Percentiles rank a stretch among this genome's conserved stretches.
These are phyloP conservation scores for Prunus fruticosa DNA, from an alignment of 306 rosid species.

Conservation along the genomic window DNA sequence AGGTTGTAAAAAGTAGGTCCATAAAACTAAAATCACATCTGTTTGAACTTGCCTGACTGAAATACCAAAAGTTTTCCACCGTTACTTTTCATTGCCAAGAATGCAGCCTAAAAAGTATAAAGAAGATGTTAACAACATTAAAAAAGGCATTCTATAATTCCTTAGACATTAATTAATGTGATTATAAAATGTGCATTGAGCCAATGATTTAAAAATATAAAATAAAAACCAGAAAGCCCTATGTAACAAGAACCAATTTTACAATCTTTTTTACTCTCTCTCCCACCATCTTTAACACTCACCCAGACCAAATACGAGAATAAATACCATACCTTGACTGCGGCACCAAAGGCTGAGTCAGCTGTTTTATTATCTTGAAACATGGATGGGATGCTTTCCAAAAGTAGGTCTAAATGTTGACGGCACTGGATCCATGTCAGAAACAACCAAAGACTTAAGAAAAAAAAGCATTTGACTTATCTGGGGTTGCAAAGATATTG, in stretches of 20 bases:
- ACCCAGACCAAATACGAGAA: background rate
- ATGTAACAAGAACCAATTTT: background rate
- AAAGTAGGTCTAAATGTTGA: slow-evolving; percentile 83
- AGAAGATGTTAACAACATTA: slow-evolving; percentile 10
- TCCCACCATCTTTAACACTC: background rate
- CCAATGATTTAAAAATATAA: background rate
- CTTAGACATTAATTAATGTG: background rate
- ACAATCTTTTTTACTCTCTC: background rate
- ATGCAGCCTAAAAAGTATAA: slow-evolving; percentile 62
- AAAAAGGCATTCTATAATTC: background rate
- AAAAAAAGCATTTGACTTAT: background rate
- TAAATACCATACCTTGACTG: slow-evolving; percentile 61
- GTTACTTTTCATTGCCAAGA: slow-evolving; percentile 84
- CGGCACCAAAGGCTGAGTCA: slow-evolving; percentile 95
- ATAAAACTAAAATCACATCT: background rate
- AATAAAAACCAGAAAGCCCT: background rate
- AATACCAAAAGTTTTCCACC: slow-evolving; percentile 94
- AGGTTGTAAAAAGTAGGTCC: background rate
- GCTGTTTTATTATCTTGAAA: slow-evolving; percentile 77
- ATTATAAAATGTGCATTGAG: background rate
- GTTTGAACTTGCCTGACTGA: slow-evolving; percentile 81
- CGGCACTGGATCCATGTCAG: slow-evolving; percentile 60
- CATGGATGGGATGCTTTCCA: slow-evolving; percentile 90
- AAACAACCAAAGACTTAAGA: slow-evolving; percentile 18
- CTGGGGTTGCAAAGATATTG: background rate